Percentiles rank a stretch among this genome's conserved stretches.
Conservation (phyloP, 139 green algal species). For the Coelastrella sp. region DNA sequence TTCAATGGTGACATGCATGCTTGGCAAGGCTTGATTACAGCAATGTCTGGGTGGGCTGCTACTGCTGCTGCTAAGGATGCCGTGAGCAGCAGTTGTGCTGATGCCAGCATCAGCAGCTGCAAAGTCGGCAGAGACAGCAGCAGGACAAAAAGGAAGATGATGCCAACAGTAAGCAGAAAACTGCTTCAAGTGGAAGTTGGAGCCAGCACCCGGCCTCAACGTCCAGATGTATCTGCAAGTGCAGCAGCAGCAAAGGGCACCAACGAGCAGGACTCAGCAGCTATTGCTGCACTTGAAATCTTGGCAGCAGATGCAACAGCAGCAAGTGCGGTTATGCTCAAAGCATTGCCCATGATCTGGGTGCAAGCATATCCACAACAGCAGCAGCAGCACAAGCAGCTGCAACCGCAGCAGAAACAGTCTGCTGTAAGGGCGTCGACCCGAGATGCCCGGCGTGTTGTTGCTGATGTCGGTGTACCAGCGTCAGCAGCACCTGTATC, state of each 20-base stretch:
- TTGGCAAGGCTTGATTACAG: neutral
- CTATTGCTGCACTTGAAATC: neutral
- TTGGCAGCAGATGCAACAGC: neutral
- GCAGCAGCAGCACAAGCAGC: slow-evolving; percentile 3
- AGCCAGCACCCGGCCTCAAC: neutral
- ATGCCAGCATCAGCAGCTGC: neutral
- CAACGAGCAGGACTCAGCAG: neutral
- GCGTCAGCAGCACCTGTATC: neutral
- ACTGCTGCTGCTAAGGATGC: no score
- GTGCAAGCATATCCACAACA: neutral
- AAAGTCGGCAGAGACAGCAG: neutral
- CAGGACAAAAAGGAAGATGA: neutral
- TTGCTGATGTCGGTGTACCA: neutral
- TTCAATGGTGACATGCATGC: no score
- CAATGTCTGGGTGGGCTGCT: neutral
- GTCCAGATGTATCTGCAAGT: neutral
- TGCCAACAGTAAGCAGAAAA: neutral
- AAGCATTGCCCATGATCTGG: neutral
- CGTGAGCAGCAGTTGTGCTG: no score
- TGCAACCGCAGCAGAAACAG: neutral
- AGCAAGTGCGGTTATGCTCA: neutral
- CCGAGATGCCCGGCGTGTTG: no score
- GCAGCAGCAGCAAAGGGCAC: neutral
- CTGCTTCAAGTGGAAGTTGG: neutral
- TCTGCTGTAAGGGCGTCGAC: no score